Conservation (phyloP, 2,329 filamentous ascomycete genomes). For the Fusarium sp. region DNA sequence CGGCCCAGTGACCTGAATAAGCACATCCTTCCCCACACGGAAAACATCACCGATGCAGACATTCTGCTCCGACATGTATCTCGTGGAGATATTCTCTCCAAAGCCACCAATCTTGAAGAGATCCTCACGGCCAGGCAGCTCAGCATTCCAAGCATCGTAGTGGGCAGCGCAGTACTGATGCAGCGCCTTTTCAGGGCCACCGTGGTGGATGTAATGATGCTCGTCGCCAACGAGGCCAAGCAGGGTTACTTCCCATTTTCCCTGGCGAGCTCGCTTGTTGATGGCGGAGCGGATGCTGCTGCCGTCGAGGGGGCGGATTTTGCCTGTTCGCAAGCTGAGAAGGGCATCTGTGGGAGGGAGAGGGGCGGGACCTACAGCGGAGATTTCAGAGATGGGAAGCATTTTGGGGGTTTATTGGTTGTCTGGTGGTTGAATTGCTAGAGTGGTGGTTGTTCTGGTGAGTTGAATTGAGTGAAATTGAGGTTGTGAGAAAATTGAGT, state of each 20-base stretch:
- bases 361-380: constrained; percentile 28
- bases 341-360: constrained; percentile 29
- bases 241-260: constrained; percentile 19
- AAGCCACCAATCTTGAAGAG: constrained; percentile 36
- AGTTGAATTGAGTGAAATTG: not conserved
- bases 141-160: constrained; percentile 33
- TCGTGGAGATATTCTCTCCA: constrained; percentile 34
- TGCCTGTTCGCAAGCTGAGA: constrained; percentile 37
- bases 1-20: constrained; percentile 33
- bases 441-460: not conserved
- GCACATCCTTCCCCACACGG: constrained; percentile 22
- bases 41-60: constrained; percentile 39
- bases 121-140: constrained; percentile 21
- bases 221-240: constrained; percentile 35
- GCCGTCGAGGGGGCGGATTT: constrained; percentile 28
- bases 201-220: constrained; percentile 32
- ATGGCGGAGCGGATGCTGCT: constrained; percentile 37
- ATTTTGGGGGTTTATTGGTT: not conserved
- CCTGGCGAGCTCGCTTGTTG: constrained; percentile 31
- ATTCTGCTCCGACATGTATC: constrained; percentile 31
- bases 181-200: constrained; percentile 33
- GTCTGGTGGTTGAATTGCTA: not conserved
- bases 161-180: constrained; percentile 37
- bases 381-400: not conserved
- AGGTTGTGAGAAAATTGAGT: not conserved